Percentiles rank a stretch among this genome's conserved stretches.
Evolutionary conservation across 2,329 filamentous ascomycete species (phyloP).

Genomic region (Apiospora phragmitis): DNA sequence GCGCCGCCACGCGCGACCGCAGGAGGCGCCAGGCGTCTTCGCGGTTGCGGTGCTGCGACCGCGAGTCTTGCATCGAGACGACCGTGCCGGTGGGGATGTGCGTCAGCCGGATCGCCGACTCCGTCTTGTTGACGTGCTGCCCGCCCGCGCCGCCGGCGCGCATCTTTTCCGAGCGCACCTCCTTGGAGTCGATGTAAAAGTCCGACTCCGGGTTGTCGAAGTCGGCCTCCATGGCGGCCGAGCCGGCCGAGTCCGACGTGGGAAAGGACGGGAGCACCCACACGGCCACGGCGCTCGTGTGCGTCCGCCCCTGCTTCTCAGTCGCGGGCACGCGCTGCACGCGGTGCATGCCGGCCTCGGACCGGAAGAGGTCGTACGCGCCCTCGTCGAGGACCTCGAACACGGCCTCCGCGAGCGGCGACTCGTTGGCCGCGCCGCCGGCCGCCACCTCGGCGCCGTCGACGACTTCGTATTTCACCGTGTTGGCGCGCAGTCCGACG

Average conservation of each 20-base stretch:
- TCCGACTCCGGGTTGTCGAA: conserved; percentile 85
- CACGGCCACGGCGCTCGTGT: conserved; percentile 90
- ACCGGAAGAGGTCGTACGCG: conserved; percentile 78
- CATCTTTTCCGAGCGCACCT: conserved; percentile 88
- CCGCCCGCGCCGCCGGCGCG: conserved; percentile 88
- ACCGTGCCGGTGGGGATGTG: conserved; percentile 84
- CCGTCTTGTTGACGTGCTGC: conserved; percentile 98
- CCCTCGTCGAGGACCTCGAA: conserved; percentile 77
- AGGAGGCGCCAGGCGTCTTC: conserved; percentile 85
- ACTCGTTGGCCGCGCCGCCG: conserved; percentile 56
- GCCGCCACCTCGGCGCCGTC: conserved; percentile 59
- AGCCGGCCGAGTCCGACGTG: conserved; percentile 42
- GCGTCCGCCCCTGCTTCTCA: conserved; percentile 85
- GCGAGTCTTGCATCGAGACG: conserved; percentile 89
- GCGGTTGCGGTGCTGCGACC: conserved; percentile 88
- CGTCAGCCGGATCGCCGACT: conserved; percentile 90
- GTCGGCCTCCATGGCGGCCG: conserved; percentile 53
- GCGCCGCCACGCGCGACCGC: conserved; percentile 78
- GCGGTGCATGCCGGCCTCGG: conserved; percentile 91
- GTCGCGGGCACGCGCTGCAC: conserved; percentile 93
- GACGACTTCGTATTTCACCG: conserved; percentile 79
- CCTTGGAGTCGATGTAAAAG: conserved; percentile 83
- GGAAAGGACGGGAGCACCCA: conserved; percentile 88
- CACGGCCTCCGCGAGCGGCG: conserved; percentile 81
- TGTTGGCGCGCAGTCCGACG: conserved; percentile 62